Evolutionary conservation across 164 flowering plant species (phyloP).

Genomic region (Piper betle): DNA sequence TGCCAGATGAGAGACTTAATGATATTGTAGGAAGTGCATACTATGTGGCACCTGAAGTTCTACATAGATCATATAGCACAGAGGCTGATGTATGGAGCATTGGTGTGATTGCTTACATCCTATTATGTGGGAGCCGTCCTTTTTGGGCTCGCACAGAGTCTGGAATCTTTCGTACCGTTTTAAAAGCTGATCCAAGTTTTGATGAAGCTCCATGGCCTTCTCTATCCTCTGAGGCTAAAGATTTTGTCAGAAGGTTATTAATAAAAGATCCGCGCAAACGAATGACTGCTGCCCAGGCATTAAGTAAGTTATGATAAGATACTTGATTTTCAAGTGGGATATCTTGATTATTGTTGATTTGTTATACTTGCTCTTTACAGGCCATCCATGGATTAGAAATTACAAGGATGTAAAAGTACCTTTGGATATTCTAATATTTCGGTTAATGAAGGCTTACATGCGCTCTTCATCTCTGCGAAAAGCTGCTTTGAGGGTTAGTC

Average conservation of each 20-base stretch:
- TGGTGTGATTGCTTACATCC: slow-evolving; percentile 93
- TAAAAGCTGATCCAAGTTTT: slow-evolving; percentile 83
- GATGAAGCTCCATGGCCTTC: slow-evolving; percentile 90
- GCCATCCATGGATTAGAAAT: slow-evolving; percentile 87
- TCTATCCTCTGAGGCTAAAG: slow-evolving; percentile 67
- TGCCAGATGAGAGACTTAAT: slow-evolving; percentile 87
- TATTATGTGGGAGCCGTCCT: slow-evolving; percentile 95
- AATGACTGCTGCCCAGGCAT: slow-evolving; percentile 82
- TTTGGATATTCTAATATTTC: slow-evolving; percentile 63
- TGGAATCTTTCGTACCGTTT: slow-evolving; percentile 78
- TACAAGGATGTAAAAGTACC: slow-evolving; percentile 43
- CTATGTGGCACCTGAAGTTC: slow-evolving; percentile 96
- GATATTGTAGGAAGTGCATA: slow-evolving; percentile 99
- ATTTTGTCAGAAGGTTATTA: slow-evolving; percentile 70
- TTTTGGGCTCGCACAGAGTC: slow-evolving; percentile 98
- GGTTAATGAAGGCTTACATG: slow-evolving; percentile 68
- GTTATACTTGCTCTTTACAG: slow-evolving; percentile 27
- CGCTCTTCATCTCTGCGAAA: slow-evolving; percentile 83
- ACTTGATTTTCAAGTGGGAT: not conserved
- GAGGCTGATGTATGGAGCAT: slow-evolving; percentile 98
- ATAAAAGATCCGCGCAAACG: slow-evolving; percentile 76
- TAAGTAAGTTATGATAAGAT: slow-evolving; percentile 37
- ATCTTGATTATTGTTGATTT: not conserved
- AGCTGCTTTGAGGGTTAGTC: slow-evolving; percentile 89
- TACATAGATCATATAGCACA: slow-evolving; percentile 76